Conservation (phyloP, 805 yeast genomes). For the Lipomyces oligophaga region DNA sequence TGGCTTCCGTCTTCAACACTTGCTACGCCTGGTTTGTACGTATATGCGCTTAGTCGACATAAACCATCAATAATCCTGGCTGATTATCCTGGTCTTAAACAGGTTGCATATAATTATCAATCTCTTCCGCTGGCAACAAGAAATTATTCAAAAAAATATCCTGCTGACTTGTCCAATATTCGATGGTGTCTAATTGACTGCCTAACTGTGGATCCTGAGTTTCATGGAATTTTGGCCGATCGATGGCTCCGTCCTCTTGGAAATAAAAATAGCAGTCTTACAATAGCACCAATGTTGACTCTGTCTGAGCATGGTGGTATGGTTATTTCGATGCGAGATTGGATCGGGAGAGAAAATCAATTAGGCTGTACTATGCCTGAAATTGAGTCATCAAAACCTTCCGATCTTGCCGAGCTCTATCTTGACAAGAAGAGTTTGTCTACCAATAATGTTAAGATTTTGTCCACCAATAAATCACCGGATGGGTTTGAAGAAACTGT, state of each 20-base stretch:
- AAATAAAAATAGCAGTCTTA: conserved; percentile 65
- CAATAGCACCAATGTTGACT: conserved; percentile 84
- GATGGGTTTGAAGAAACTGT: conserved; percentile 38
- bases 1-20: conserved; percentile 75
- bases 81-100: conserved; percentile 83
- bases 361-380: conserved; percentile 48
- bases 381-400: conserved; percentile 40
- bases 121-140: conserved; percentile 81
- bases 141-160: conserved; percentile 67
- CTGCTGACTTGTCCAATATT: conserved; percentile 72
- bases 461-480: conserved; percentile 51
- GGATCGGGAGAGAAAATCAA: conserved; percentile 70
- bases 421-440: conserved; percentile 71
- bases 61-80: conserved; percentile 72
- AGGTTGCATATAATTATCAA: conserved; percentile 89
- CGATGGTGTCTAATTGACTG: conserved; percentile 90
- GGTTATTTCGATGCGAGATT: conserved; percentile 86
- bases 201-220: conserved; percentile 86
- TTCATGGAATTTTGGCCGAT: conserved; percentile 79
- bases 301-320: conserved; percentile 94
- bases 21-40: conserved; percentile 81
- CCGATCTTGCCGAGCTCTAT: conserved; percentile 56
- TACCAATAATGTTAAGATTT: conserved; percentile 64
- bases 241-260: conserved; percentile 91
- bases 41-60: conserved; percentile 67